Percentiles rank a stretch among this genome's conserved stretches.
phyloP scores from a whole-genome alignment of 306 rosid species.

The Quercus engelmannii region DNA sequence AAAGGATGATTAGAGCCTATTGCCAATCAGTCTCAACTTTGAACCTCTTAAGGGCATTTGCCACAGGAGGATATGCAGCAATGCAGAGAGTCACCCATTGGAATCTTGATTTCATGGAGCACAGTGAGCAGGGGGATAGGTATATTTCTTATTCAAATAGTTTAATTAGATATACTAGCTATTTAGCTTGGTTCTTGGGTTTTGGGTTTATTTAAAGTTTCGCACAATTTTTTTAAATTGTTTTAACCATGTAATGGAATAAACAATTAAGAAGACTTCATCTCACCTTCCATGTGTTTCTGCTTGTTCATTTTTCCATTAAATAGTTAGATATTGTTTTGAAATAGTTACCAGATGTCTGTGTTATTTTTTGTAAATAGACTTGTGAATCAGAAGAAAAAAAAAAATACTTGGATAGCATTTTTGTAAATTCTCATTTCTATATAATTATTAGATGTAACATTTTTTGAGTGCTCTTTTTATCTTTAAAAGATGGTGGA shows the following conservation, averaged over 20 bases:
- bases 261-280: neutral
- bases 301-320: neutral
- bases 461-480: neutral
- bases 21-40: slow-evolving; percentile 39
- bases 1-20: slow-evolving; percentile 42
- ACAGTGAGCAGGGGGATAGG: slow-evolving; percentile 46
- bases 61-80: slow-evolving; percentile 46
- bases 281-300: neutral
- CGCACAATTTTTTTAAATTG: neutral
- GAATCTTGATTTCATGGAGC: slow-evolving; percentile 44
- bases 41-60: slow-evolving; percentile 45
- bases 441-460: too few species aligned
- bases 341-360: too few species aligned
- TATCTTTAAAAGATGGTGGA: neutral
- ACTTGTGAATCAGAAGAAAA: too few species aligned
- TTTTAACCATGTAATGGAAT: neutral
- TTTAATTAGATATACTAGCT: neutral
- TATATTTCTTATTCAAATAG: neutral
- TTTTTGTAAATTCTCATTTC: too few species aligned
- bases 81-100: slow-evolving; percentile 47
- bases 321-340: neutral
- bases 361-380: too few species aligned
- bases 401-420: too few species aligned
- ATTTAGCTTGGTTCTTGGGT: neutral
- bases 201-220: neutral